These are phyloP conservation scores for Fusarium praegraminearum DNA, from an alignment of 2,329 filamentous ascomycete species.

Conservation along the genomic window DNA sequence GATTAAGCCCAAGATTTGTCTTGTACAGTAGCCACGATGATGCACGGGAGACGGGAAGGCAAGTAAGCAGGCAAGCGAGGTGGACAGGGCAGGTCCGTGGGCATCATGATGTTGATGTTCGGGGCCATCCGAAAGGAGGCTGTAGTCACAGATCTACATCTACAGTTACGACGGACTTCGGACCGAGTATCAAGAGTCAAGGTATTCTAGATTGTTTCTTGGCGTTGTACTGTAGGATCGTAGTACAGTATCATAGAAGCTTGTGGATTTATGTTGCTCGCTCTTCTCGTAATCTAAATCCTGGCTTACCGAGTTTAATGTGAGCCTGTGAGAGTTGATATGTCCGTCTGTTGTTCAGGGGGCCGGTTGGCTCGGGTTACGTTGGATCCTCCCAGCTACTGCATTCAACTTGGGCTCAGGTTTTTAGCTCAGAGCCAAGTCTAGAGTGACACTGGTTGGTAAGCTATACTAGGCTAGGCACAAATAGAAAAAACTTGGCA, in stretches of 20 bases:
- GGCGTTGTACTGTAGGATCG: not conserved
- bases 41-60: slow-evolving; percentile 1
- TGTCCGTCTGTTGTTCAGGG: not conserved
- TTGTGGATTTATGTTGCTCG: not conserved
- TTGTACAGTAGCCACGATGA: slow-evolving; percentile 6
- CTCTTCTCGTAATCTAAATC: not conserved
- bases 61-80: not conserved
- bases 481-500: not conserved
- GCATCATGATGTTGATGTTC: slow-evolving; percentile 28
- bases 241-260: not conserved
- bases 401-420: not conserved
- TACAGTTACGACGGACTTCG: slow-evolving; percentile 25
- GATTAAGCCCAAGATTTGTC: not conserved
- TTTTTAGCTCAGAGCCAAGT: not conserved
- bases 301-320: slow-evolving; percentile 11
- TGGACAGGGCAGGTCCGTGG: slow-evolving; percentile 20
- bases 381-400: not conserved
- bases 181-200: slow-evolving; percentile 33
- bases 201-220: slow-evolving; percentile 3
- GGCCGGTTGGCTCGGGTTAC: slow-evolving; percentile 9
- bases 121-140: slow-evolving; percentile 38
- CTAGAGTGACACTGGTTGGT: not conserved
- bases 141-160: slow-evolving; percentile 32
- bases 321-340: slow-evolving; percentile 6
- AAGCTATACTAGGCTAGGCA: not conserved